Percentiles rank a stretch among this genome's conserved stretches.
These are phyloP conservation scores for Corylus avellana DNA, from an alignment of 306 rosid species.

Conservation along the genomic window DNA sequence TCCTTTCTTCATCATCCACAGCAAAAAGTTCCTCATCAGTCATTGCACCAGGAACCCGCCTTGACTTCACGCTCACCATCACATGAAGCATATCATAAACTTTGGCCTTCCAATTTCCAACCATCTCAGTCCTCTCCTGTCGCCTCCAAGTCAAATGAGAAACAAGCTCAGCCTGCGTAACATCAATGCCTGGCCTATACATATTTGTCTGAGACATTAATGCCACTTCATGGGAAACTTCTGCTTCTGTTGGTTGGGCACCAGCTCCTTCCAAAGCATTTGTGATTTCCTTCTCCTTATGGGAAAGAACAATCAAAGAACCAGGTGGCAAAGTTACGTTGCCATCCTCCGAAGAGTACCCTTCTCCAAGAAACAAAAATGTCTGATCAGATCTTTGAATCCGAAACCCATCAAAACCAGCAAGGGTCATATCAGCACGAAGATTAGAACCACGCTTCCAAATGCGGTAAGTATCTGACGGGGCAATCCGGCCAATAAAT, in stretches of 20 bases:
- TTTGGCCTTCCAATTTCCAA: slow-evolving; percentile 96
- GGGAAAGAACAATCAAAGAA: slow-evolving; percentile 92
- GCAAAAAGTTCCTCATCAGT: slow-evolving; percentile 98
- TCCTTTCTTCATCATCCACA: slow-evolving; percentile 79
- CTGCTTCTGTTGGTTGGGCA: slow-evolving; percentile 90
- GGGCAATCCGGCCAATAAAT: slow-evolving; percentile 93
- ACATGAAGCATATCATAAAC: slow-evolving; percentile 98
- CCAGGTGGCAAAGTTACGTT: slow-evolving; percentile 71
- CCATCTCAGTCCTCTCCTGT: slow-evolving; percentile 94
- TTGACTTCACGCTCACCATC: slow-evolving; percentile 97
- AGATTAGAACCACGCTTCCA: slow-evolving; percentile 99
- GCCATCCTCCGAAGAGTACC: slow-evolving; percentile 79
- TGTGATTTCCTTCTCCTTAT: slow-evolving; percentile 92
- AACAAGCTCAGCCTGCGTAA: slow-evolving; percentile 96
- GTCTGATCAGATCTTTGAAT: slow-evolving; percentile 96
- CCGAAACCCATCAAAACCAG: slow-evolving; percentile 97
- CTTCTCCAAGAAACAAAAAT: slow-evolving; percentile 97
- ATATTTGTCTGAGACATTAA: slow-evolving; percentile 94
- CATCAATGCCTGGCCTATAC: slow-evolving; percentile 99
- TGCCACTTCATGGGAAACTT: slow-evolving; percentile 94
- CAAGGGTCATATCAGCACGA: slow-evolving; percentile 99
- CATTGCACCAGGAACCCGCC: slow-evolving; percentile 99
- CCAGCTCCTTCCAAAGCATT: slow-evolving; percentile 99
- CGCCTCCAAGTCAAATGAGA: slow-evolving; percentile 98
- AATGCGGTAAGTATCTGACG: slow-evolving; percentile 95